Conservation (phyloP, 371 early-diverging fungal species). For the Parasitella parasitica region DNA sequence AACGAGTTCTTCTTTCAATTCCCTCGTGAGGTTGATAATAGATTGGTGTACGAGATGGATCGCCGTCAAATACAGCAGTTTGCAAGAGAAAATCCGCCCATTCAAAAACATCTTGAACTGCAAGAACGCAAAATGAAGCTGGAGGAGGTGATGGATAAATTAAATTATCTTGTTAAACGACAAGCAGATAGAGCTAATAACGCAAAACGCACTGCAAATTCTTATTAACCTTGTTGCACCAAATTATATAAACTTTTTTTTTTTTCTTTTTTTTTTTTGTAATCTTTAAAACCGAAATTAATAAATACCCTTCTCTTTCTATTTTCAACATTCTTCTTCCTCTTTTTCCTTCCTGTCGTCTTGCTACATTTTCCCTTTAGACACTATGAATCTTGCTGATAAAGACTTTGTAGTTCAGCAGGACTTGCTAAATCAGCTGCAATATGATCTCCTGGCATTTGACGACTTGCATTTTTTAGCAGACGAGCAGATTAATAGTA, state of each 20-base stretch:
- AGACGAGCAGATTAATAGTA: background rate
- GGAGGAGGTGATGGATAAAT: constrained; percentile 83
- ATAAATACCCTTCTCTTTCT: constrained; percentile 13
- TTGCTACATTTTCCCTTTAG: background rate
- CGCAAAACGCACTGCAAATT: background rate
- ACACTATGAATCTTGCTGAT: background rate
- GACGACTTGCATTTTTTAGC: background rate
- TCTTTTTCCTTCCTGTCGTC: background rate
- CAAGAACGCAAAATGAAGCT: constrained; percentile 82
- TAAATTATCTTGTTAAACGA: constrained; percentile 64
- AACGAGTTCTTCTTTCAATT: constrained; percentile 98
- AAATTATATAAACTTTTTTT: too few relatives aligned
- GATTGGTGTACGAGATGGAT: constrained; percentile 75
- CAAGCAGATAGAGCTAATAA: constrained; percentile 52
- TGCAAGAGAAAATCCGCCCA: constrained; percentile 87
- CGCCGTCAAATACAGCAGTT: constrained; percentile 79
- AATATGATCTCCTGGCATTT: background rate
- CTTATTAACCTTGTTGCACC: background rate
- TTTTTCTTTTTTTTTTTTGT: too few relatives aligned
- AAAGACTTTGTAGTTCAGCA: background rate
- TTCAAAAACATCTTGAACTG: constrained; percentile 81
- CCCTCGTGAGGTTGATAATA: constrained; percentile 90
- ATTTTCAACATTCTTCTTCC: background rate
- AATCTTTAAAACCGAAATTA: background rate
- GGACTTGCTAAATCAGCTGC: background rate